Evolutionary conservation across 331 rosid genomes (phyloP).

Genomic region (Acacia pycnantha): DNA sequence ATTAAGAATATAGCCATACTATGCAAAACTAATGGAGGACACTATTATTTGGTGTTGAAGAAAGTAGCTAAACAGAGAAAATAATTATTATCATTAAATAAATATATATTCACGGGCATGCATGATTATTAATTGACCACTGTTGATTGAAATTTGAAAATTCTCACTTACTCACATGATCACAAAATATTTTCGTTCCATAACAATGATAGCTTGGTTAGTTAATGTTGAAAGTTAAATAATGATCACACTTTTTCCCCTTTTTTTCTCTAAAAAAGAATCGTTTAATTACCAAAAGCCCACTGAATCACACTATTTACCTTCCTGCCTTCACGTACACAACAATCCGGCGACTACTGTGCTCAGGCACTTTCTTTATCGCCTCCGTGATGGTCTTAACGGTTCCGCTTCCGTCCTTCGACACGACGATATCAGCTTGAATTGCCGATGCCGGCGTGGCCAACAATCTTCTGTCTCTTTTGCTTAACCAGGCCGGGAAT

Average conservation of each 20-base stretch:
- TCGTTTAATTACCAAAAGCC: background rate
- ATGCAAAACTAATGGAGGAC: background rate
- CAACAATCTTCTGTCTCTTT: constrained; percentile 63
- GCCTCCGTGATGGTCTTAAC: constrained; percentile 70
- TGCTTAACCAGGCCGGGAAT: constrained; percentile 71
- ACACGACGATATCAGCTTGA: constrained; percentile 73
- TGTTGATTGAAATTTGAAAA: constrained; percentile 43
- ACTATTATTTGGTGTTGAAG: background rate
- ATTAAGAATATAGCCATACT: background rate
- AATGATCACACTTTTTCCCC: too few relatives aligned
- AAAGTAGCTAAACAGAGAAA: background rate
- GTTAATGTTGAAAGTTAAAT: background rate
- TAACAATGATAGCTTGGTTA: background rate
- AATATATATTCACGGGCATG: constrained; percentile 27
- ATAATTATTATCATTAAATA: background rate
- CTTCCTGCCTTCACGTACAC: constrained; percentile 91
- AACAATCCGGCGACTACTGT: constrained; percentile 47
- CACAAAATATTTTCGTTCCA: background rate
- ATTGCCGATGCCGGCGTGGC: constrained; percentile 44
- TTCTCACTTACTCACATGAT: background rate
- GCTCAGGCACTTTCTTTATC: constrained; percentile 68
- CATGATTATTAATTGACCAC: constrained; percentile 9
- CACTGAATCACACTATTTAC: constrained; percentile 35
- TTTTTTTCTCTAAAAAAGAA: background rate
- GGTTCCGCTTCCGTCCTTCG: constrained; percentile 67